Conservation (phyloP, 257 asterid species). For the Nicotiana tabacum region DNA sequence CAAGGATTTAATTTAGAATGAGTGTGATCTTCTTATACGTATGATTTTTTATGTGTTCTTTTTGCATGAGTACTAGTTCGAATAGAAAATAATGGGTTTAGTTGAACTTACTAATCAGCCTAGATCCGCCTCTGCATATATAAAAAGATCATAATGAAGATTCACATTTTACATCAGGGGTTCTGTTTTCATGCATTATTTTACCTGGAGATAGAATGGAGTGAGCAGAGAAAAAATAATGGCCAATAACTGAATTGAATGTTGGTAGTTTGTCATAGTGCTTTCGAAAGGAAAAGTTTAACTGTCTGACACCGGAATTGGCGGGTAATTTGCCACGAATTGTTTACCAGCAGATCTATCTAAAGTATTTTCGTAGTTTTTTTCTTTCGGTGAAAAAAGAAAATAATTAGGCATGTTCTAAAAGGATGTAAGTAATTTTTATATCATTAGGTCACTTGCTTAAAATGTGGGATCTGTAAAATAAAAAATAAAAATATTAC, state of each 20-base stretch:
- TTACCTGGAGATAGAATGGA: not conserved
- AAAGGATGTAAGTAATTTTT: too few relatives aligned
- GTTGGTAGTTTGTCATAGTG: not conserved
- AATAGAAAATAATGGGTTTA: not conserved
- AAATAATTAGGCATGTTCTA: not conserved
- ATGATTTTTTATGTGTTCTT: too few relatives aligned
- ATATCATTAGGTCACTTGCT: too few relatives aligned
- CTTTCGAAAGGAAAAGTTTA: not conserved
- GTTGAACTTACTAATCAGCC: not conserved
- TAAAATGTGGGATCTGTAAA: too few relatives aligned
- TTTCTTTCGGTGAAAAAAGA: too few relatives aligned
- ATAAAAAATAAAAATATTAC: too few relatives aligned
- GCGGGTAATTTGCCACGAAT: slow-evolving; percentile 8
- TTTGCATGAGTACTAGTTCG: not conserved
- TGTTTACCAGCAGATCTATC: not conserved
- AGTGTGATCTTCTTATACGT: not conserved
- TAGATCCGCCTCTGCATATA: not conserved
- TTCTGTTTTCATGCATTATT: not conserved
- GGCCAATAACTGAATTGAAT: not conserved
- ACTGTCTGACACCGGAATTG: not conserved
- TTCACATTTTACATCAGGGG: not conserved
- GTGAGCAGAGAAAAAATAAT: not conserved
- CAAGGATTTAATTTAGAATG: not conserved
- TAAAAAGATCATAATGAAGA: not conserved
- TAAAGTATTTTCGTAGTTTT: not conserved